Base-by-base conservation (phyloP, 2,329 filamentous ascomycete genomes). In the Scedosporium apiospermum region DNA sequence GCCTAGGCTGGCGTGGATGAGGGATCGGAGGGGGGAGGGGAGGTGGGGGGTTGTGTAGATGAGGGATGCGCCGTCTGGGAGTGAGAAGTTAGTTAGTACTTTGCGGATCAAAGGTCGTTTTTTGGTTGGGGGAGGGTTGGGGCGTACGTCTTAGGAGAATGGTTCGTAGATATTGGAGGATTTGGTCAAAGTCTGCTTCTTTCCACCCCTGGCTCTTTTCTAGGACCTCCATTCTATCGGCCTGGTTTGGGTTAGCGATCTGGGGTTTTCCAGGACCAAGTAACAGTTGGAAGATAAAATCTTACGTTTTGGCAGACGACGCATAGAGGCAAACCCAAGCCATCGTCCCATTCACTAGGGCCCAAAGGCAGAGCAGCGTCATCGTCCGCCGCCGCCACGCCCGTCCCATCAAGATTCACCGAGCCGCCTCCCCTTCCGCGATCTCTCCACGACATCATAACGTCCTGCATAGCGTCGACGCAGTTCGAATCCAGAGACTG, bases 141-240 rank as follows among this genome's bases (percentile, higher is more conserved):
- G 71, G 58, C 88, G 75, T 76, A 93, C 92, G 85, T 79, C 93
- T 93, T 66, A 99, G 79, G 51, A 99, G 77, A 46, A 96, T 86
- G 0, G 95, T 98, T 67, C 95, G 86, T 70, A 99, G 78, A 72
- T 93, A 96, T 72, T 99, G 95, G 64, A 97, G 82, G 53, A 99
- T 90, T 67, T 95, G 93, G 73, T 99, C 95, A 70, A 99, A 99
- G 69, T 96, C 89, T 67, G 96, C 91, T 74, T 99, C 95, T 75
- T 92, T 93, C 92, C 93, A 99, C 14, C 89, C 87, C 64, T 93
- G 87, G 60, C 91, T 93, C 73, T 90, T 91, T 75, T 98, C 95
- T 63, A 99, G 75, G 46, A 86, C 84, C 71, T 98, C 93, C 73
- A 98, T 96, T 73, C 90, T 92, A 75, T 96, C 91, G 14, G 91